Evolutionary conservation across 2,329 filamentous ascomycete species (phyloP), one percentile per base, ranked within the genome.

Genomic region (Capronia coronata): DNA sequence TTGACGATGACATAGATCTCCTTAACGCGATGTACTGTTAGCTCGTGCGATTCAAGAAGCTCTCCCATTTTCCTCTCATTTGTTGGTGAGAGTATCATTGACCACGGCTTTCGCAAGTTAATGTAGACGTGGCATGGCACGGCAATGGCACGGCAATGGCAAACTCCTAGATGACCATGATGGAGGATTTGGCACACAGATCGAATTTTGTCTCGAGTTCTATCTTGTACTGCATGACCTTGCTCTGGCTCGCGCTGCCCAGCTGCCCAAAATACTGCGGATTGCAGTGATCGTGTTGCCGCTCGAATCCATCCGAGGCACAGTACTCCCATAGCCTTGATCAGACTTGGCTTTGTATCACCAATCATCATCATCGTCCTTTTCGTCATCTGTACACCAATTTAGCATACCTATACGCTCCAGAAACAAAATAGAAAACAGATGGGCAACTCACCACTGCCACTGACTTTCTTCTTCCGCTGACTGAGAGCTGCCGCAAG

Each of bases 381-480:
- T 70, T 51, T 72, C 70, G 46, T 72, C 70, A 63, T 72, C 70
- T 72, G 49, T 39, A 47, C 42, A 19, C 3, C 3, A 3, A 37
- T 6, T 4, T 3, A 18, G 14, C 19, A 8, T 18, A 16, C 34
- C 18, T 37, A 11, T 19, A 11, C 34, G 13, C 4, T n/a, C 8
- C 34, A 18, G 6, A 19, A 8, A 8, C 7, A 37, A 9, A 6
- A 19, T 13, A 18, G 51, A 38, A 56, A 56, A 49, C 30, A 42
- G 19, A 35, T 49, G 46, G 43, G 8, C 45, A 45, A 84, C 87
- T 81, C 80, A 96, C 91, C 91, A 75, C 87, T 94, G 67, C 87
- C 84, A 71, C 87, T 87, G 66, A 96, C 91, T 75, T 94, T 95
- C 68, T 88, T 82, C 75, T 96, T 96, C 67, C 91, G 78, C 71